These are phyloP conservation scores for Penicillium lagena DNA, from an alignment of 495 filamentous ascomycete species.

Conservation along the genomic window DNA sequence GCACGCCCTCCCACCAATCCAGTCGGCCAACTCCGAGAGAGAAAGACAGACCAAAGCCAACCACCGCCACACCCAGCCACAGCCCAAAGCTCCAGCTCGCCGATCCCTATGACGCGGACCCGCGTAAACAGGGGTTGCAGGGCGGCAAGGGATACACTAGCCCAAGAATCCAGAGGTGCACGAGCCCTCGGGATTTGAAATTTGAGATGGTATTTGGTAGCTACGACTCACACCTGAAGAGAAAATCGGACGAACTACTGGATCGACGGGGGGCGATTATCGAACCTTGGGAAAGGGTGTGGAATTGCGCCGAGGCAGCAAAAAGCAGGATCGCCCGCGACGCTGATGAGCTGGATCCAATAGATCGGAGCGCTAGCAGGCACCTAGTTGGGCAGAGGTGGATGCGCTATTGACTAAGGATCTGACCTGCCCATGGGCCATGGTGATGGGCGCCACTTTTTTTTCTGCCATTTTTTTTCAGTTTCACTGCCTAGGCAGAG, in stretches of 20 bases:
- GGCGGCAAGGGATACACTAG: neutral
- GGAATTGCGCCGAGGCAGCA: no score
- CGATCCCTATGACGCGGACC: neutral
- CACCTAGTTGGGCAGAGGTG: conserved; percentile 8
- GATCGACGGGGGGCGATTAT: no score
- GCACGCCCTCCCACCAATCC: no score
- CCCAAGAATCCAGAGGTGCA: no score
- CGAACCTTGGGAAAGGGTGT: no score
- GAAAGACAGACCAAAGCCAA: conserved; percentile 4
- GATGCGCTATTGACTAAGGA: conserved; percentile 10
- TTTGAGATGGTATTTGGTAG: neutral
- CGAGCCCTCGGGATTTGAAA: neutral
- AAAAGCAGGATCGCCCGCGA: neutral
- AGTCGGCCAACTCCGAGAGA: no score
- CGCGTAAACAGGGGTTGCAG: conserved; percentile 8
- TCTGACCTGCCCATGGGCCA: conserved; percentile 8
- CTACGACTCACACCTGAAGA: no score
- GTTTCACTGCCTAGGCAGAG: no score
- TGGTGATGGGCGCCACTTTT: neutral
- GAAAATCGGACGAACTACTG: no score
- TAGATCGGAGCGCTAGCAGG: conserved; percentile 10
- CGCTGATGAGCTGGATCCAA: conserved; percentile 6
- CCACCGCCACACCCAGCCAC: conserved; percentile 1
- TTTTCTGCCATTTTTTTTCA: no score
- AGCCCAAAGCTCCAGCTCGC: neutral